These are phyloP conservation scores for Sphagnurus paluster DNA, from an alignment of 1,284 basidiomycete species.

Conservation along the genomic window DNA sequence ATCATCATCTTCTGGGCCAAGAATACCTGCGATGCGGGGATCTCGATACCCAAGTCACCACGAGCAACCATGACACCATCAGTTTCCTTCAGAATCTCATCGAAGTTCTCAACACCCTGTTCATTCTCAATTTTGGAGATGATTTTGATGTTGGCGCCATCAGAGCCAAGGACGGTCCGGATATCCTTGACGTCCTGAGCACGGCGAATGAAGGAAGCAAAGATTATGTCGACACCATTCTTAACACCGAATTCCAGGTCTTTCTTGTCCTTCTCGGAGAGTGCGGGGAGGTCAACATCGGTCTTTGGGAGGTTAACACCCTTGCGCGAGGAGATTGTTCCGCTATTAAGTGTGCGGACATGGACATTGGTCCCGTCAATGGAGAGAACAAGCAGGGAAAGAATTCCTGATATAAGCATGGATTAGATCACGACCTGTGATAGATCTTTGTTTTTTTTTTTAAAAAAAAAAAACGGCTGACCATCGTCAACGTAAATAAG, in stretches of 20 bases:
- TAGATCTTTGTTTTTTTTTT: too few species aligned
- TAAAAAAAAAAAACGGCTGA: constrained; percentile 27
- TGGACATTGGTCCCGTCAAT: constrained; percentile 81
- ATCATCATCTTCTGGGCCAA: constrained; percentile 99
- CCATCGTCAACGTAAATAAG: constrained; percentile 98
- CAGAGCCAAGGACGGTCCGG: constrained; percentile 86
- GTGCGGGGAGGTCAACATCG: constrained; percentile 94
- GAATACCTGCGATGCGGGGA: constrained; percentile 97
- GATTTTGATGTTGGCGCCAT: constrained; percentile 93
- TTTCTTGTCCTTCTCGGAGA: constrained; percentile 97
- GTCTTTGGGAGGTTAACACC: constrained; percentile 99
- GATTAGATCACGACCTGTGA: too few species aligned
- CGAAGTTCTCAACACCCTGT: constrained; percentile 96
- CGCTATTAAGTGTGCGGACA: constrained; percentile 93
- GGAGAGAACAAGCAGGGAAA: constrained; percentile 90
- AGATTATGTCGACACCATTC: constrained; percentile 98
- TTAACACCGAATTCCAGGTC: constrained; percentile 95
- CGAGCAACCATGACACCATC: constrained; percentile 99
- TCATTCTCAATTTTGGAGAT: constrained; percentile 99
- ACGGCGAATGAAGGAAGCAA: constrained; percentile 95
- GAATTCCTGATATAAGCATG: constrained; percentile 73
- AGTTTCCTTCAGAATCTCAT: constrained; percentile 90
- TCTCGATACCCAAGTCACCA: constrained; percentile 97
- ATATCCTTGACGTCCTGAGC: constrained; percentile 93
- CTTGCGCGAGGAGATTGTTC: constrained; percentile 93